Base-by-base conservation (phyloP, 2,329 filamentous ascomycete species). In the Amesomyces nigricolor region DNA sequence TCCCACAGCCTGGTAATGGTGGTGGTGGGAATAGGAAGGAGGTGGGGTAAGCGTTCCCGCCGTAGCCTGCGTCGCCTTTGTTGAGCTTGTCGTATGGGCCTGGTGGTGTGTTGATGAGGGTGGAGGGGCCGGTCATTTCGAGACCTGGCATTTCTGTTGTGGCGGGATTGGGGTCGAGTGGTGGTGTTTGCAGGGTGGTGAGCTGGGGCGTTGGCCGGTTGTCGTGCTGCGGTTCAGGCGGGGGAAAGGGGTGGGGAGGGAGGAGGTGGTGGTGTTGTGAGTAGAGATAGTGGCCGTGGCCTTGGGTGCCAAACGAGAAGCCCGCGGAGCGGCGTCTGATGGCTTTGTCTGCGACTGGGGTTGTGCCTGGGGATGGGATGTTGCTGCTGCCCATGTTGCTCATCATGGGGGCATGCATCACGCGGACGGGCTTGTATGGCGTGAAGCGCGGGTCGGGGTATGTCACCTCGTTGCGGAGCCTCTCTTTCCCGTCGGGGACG, bases 401-500 rank as follows among this genome's bases (percentile, higher is more conserved):
- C 13, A 45, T 54, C 11, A 63, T 39, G 0, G 61, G 67, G 17
- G 73, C 71, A 40, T 75, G 71, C 76, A 80, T 80, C 32, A 77
- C 73, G 6, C 79, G 73, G 38, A 77, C 72, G 3, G 88, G 82
- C 68, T 91, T 96, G 73, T 96, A 97, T 1, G 85, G 78, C 53
- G 85, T 89, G 68, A 90, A 99, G 17, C 85, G 82, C 17, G 94
- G 94, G 63, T 96, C 91, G 0, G 92, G 92, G 57, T 88, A 79
- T 38, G 94, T 91, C 5, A 92, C 86, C 68, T 99, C 94, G 65
- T 95, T 96, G 32, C 86, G 81, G 39, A 99, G 78, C 66, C 87
- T 92, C 71, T 97, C 92, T 68, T 96, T 96, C 40, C 90, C 92
- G 64, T 97, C 94, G 0, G 94, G 92, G 0, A 96, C 92, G 26